Evolutionary conservation across 2,329 filamentous ascomycete genomes (phyloP).

Genomic region (Cladorrhinum sp.): DNA sequence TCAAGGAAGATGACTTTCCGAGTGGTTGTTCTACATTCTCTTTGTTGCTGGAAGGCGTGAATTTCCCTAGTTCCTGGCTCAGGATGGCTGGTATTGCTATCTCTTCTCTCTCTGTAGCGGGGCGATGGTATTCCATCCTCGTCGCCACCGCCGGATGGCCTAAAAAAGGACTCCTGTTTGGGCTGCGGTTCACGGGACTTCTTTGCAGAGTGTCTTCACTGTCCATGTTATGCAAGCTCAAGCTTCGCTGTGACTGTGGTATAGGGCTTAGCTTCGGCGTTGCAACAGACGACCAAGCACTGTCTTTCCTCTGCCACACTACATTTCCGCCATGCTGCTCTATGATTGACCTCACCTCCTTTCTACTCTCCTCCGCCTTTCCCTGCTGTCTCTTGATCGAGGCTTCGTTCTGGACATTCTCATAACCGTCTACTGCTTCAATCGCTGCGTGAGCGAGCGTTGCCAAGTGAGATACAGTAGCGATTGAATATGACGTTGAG

Average conservation of each 20-base stretch:
- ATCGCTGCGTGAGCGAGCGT: constrained; percentile 32
- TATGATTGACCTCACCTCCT: constrained; percentile 31
- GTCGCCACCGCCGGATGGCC: constrained; percentile 25
- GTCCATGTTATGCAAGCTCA: constrained; percentile 27
- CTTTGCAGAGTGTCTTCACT: constrained; percentile 16
- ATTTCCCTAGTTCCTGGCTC: background rate
- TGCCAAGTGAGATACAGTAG: constrained; percentile 14
- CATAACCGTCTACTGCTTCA: constrained; percentile 35
- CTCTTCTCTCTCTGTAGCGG: constrained; percentile 2
- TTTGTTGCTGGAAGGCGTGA: background rate
- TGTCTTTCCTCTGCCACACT: constrained; percentile 44
- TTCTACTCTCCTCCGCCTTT: constrained; percentile 41
- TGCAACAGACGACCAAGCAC: constrained; percentile 51
- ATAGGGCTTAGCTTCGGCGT: constrained; percentile 51
- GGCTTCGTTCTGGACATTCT: constrained; percentile 34
- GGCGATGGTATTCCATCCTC: constrained; percentile 8
- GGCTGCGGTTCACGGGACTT: background rate
- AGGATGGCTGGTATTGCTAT: background rate
- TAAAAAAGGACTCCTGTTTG: constrained; percentile 38
- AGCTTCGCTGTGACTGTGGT: constrained; percentile 38
- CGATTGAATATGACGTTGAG: constrained; percentile 17
- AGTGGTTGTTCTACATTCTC: background rate
- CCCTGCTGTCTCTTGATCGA: constrained; percentile 38
- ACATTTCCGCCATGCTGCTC: constrained; percentile 32
- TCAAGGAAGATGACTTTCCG: background rate